Evolutionary conservation across 352 stramenopile genomes (phyloP), one percentile per base, ranked within the genome.

Genomic region (Phytophthora sojae): DNA sequence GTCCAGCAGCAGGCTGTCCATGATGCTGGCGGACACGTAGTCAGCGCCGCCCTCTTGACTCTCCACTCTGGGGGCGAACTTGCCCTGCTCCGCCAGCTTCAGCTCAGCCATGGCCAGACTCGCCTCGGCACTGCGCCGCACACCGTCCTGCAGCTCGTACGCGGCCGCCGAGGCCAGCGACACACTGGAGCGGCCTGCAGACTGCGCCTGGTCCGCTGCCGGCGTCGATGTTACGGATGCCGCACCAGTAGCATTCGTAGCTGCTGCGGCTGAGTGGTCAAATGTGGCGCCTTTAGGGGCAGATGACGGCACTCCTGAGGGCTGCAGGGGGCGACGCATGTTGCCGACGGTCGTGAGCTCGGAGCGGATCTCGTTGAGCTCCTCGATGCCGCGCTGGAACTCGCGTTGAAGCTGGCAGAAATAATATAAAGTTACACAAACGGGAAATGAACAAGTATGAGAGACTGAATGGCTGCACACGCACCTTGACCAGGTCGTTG

Each of bases 21-120:
- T 86, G 47, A 94, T 91, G 55, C 85, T 93, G 9, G 87, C 79
- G 2, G 87, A 85, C n/a, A 94, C 84, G 61, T 94, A 94, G 76
- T 94, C 87, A 3, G 87, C 87, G 21, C 87, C 87, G 61, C 87
- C 87, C 60, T 94, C 87, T 39, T 90, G 69, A 57, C 71, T 87
- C 71, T 94, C 87, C 11, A 94, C 79, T 6, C 81, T 63, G 9
- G 82, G 70, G 5, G 69, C 60, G 68, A 89, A 94, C 49, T 76
- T 82, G 45, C 82, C 72, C 35, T 87, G 75, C 39, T 87, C 63
- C 2, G 75, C 68, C 15, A 94, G 61, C 60, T 91, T 89, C 4
- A 91, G 64, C 68, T 94, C 85, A 1, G 83, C 87, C 54, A 92
- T 74, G 5, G 85, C 87, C 19, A 94, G 61, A 53, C 70, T 86